Evolutionary conservation across 345 rosid species (phyloP), one percentile per base, ranked within the genome.

Genomic region (Passiflora organensis): DNA sequence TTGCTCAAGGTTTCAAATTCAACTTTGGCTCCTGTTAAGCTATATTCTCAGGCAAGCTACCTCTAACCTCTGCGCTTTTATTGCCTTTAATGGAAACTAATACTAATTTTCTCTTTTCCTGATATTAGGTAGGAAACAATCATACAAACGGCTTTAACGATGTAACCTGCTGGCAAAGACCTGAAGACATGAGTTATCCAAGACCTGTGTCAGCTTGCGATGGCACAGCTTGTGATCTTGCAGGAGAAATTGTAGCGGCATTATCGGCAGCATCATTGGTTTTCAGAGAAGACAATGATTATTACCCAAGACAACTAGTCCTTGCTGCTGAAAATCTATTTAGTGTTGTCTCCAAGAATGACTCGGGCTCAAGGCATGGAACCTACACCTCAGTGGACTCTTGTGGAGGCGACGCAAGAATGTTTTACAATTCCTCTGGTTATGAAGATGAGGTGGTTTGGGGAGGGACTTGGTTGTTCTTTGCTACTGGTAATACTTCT

Each of bases 381-480:
- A 69, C 73, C 37, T 78, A 77, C 70, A 71, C 81, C 0, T 25
- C 56, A 1, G 42, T 48, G 24, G 67, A 73, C 49, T 55, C 47
- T 16, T 81, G 84, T 60, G 80, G 82, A 34, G 71, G 76, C 42
- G 77, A 67, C 45, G 81, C 83, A 46, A 73, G 74, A 64, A 38
- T 18, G 10, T 73, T 66, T 32, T 81, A 84, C 38, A 53, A 69
- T 50, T 81, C 91, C 14, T 59, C 87, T 6, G 71, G 83, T 18
- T 81, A 66, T 63, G 59, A 15, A 49, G 82, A 79, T 62, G 87
- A 84, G 49, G 56, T 81, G 45, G 69, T 77, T 8, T 81, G 85
- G 87, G 91, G 74, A 61, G 85, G 70, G 57, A 79, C 82, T 46
- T 81, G 91, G 85, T 46, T 77, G 58, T 81, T 72, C 55, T 74